Conservation (phyloP, 1,284 basidiomycete genomes). For the Moesziomyces sp. region DNA sequence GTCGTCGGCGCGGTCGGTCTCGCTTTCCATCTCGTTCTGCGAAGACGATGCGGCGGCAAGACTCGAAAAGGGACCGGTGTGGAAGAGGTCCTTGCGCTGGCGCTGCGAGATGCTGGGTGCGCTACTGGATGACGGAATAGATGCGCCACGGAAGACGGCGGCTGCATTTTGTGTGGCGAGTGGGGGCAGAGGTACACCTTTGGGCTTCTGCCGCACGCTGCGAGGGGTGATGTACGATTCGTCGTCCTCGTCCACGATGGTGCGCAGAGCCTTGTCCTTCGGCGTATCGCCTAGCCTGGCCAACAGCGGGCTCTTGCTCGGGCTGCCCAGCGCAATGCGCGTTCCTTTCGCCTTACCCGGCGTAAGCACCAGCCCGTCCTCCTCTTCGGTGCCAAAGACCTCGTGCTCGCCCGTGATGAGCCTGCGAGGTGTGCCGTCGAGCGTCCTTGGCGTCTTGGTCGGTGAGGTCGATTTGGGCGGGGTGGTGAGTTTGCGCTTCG, state of each 20-base stretch:
- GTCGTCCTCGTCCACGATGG: constrained; percentile 41
- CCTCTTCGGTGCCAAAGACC: constrained; percentile 25
- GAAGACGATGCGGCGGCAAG: background rate
- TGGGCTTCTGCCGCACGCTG: constrained; percentile 35
- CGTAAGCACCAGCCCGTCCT: constrained; percentile 50
- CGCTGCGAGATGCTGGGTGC: constrained; percentile 5
- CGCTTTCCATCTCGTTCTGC: constrained; percentile 10
- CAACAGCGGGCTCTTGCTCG: constrained; percentile 28
- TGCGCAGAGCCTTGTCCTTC: constrained; percentile 20
- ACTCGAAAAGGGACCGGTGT: background rate
- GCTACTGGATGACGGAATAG: constrained; percentile 15
- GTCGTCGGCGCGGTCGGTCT: background rate
- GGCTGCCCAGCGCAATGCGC: constrained; percentile 32
- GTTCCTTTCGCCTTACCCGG: constrained; percentile 37
- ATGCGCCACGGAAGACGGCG: constrained; percentile 31
- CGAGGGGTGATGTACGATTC: constrained; percentile 42
- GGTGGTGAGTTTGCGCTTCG: constrained; percentile 31
- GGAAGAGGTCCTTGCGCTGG: constrained; percentile 2
- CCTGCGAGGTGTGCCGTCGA: constrained; percentile 14
- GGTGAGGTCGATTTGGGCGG: constrained; percentile 32
- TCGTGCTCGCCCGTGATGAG: constrained; percentile 36
- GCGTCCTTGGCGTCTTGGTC: constrained; percentile 30
- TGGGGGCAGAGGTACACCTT: constrained; percentile 27
- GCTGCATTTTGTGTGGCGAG: constrained; percentile 42
- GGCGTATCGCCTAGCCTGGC: constrained; percentile 16